Evolutionary conservation across 2,329 filamentous ascomycete genomes (phyloP).

Genomic region (Rachicladosporium sp.): DNA sequence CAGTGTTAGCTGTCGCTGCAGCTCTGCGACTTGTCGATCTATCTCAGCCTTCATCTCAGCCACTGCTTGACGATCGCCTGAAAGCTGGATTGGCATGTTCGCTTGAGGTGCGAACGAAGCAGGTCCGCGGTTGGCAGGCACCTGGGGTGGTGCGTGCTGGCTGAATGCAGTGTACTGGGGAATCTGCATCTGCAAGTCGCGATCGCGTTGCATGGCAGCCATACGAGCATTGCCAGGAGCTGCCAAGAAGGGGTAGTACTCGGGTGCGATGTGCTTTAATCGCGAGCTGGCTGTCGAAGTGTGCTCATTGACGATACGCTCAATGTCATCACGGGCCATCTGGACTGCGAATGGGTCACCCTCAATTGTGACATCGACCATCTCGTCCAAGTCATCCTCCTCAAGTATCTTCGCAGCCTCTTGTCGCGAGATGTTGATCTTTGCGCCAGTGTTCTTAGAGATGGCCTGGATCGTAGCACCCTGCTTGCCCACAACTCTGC

Average conservation of each 20-base stretch:
- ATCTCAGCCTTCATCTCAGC: slow-evolving; percentile 69
- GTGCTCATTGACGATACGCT: slow-evolving; percentile 77
- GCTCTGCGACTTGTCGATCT: slow-evolving; percentile 62
- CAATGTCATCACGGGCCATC: slow-evolving; percentile 70
- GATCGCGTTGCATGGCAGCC: slow-evolving; percentile 56
- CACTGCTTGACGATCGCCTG: slow-evolving; percentile 72
- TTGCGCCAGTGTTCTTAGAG: slow-evolving; percentile 78
- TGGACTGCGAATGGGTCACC: slow-evolving; percentile 82
- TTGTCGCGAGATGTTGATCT: slow-evolving; percentile 75
- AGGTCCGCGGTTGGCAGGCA: slow-evolving; percentile 49
- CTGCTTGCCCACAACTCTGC: slow-evolving; percentile 86
- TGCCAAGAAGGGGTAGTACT: slow-evolving; percentile 92
- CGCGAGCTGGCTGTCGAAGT: slow-evolving; percentile 71
- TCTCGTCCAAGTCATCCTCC: slow-evolving; percentile 64
- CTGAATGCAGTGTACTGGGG: slow-evolving; percentile 69
- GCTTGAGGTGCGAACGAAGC: slow-evolving; percentile 59
- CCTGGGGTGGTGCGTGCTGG: slow-evolving; percentile 52
- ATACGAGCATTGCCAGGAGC: slow-evolving; percentile 60
- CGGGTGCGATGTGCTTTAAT: slow-evolving; percentile 71
- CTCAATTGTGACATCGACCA: slow-evolving; percentile 77
- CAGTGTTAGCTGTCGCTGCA: slow-evolving; percentile 63
- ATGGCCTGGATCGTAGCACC: slow-evolving; percentile 84
- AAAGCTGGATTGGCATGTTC: slow-evolving; percentile 70
- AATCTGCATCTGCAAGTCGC: slow-evolving; percentile 69
- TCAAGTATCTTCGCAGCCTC: slow-evolving; percentile 48